Base-by-base conservation (phyloP, 1,139 yeast genomes). In the Blastobotrys persicus region DNA sequence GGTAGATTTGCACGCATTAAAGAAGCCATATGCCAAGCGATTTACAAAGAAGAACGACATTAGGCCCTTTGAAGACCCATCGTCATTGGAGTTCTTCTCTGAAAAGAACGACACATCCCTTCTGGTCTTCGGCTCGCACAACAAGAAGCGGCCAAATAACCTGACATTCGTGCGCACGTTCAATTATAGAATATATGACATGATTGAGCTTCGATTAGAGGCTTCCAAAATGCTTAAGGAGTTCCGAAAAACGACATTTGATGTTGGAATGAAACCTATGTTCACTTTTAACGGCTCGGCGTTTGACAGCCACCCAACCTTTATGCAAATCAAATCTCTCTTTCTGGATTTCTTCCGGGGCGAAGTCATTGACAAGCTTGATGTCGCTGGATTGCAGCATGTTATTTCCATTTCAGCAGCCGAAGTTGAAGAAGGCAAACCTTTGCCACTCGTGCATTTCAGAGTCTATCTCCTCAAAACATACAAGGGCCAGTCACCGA, bases 291-390 rank as follows among this genome's bases (percentile, higher is more conserved):
- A 88, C 65, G 98, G 98, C 32, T 85, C 95, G 35, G 85, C 86
- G 17, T 92, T 92, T 63, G 98, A 94, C 58, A 75, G 81, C 9
- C 92, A 91, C 63, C 97, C 98, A 19, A 83, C 85, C 19, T 91
- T 78, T 71, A 81, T 78, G 68, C 97, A 91, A 55, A 66, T 89
- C 56, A 92, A 92, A 71, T 88, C 96, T 1, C 74, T 91, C 58
- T 91, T 92, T 62, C 64, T 94, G 60, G 99, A 92, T 69, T 86
- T 94, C 67, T 92, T 85, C 77, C 78, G 95, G 56, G 98, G 98
- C 32, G 68, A 88, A 59, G 83, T 79, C 52, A 82, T 94, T 23
- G 84, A 82, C 53, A 75, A 88, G 62, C 91, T 88, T 63, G 98
- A 94, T 68, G 95, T 91, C 49, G 95, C 96, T 3, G 97, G 98